Evolutionary conservation across 257 asterid species (phyloP).

Genomic region (Ocimum tenuiflorum): DNA sequence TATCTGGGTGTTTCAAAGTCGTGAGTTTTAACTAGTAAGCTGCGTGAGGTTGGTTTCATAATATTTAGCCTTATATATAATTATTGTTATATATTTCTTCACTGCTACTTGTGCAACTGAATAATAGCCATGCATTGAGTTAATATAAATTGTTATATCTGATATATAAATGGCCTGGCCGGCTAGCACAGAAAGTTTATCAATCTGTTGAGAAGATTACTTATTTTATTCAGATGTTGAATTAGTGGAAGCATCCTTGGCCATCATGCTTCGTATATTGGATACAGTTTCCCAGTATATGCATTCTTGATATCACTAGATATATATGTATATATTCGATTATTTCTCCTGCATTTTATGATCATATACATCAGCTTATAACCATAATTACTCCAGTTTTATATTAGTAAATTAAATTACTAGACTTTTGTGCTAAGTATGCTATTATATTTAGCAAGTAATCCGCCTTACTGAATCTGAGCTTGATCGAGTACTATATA

Average conservation of each 20-base stretch:
- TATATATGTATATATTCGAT: too few species aligned
- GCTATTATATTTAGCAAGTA: too few species aligned
- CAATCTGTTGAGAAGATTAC: slow-evolving; percentile 14
- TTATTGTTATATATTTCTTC: neutral
- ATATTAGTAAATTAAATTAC: too few species aligned
- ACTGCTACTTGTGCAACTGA: neutral
- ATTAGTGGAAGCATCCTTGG: slow-evolving; percentile 22
- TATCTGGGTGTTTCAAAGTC: too few species aligned
- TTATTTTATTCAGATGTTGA: neutral
- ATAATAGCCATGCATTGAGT: neutral
- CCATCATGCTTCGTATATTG: slow-evolving; percentile 18
- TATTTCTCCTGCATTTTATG: neutral
- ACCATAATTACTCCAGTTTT: too few species aligned
- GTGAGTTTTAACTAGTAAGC: too few species aligned
- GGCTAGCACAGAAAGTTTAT: slow-evolving; percentile 5
- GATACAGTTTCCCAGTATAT: slow-evolving; percentile 6
- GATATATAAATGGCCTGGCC: neutral
- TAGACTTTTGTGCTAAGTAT: too few species aligned
- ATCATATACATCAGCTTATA: too few species aligned
- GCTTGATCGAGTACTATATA: too few species aligned
- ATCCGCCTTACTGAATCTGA: too few species aligned
- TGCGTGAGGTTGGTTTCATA: too few species aligned
- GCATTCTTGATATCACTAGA: neutral
- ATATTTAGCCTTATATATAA: too few species aligned
- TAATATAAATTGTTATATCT: neutral